Evolutionary conservation across 352 stramenopile genomes (phyloP), one percentile per base, ranked within the genome.

Genomic region (Pythium guiyangense): DNA sequence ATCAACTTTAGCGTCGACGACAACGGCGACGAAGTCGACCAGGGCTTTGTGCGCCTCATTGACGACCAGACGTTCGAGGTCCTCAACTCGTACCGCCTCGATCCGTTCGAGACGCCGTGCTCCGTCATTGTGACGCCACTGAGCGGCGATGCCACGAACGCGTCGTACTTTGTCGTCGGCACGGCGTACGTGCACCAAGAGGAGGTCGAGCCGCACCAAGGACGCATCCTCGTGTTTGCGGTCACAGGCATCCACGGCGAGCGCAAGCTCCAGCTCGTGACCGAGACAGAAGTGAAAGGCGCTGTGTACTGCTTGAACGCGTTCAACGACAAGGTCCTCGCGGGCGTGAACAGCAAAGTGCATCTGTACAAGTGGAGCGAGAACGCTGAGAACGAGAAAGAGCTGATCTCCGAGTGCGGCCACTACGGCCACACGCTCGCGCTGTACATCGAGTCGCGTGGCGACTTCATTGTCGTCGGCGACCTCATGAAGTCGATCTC

Each of bases 401-500:
- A 97, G 43, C 61, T 97, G 22, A 77, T 95, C 6, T 85, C 95
- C 0, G 94, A 98, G 59, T 94, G 93, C 55, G 92, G 93, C 11
- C 93, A 98, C 69, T 93, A 98, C 59, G 96, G 94, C 10, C 94
- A 98, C 73, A 98, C 97, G 31, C 66, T 98, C 22, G 96, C 96
- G 59, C 66, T 98, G n/a, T 97, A 96, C 66, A 94, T 98, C 63
- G 92, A 97, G 58, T 97, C 90, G 39, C 81, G 86, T 34, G 94
- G 93, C 25, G 92, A 98, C 63, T 97, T 98, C 49, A 95, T 97
- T n/a, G 90, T 97, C 35, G 92, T 98, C 20, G 96, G 94, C 20
- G 96, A 99, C 62, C 66, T 99, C 45, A 98, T 99, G 96, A 97
- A 98, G 61, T 98, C 92, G 3, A 96, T 98, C 52, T 97, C 90